Evolutionary conservation across 225 moss, liverwort and hornwort species (phyloP).

Genomic region (Climacium dendroides): DNA sequence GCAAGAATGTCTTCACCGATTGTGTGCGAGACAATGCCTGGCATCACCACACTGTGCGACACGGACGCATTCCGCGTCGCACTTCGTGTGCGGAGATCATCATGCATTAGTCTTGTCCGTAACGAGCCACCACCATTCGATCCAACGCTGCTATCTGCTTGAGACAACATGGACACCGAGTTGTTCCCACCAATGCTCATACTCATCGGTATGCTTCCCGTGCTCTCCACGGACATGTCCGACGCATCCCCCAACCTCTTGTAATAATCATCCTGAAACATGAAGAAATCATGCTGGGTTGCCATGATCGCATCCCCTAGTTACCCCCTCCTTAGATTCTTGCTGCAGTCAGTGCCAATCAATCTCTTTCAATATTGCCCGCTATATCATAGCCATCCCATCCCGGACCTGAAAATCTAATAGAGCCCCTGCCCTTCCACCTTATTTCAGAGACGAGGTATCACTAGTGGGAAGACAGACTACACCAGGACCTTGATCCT

Average conservation of each 20-base stretch:
- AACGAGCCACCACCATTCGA: conserved; percentile 68
- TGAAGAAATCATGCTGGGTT: conserved; percentile 61
- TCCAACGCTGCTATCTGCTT: conserved; percentile 82
- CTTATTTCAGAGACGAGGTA: neutral
- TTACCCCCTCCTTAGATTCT: neutral
- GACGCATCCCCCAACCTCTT: conserved; percentile 81
- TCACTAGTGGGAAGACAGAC: neutral
- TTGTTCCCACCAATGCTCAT: conserved; percentile 76
- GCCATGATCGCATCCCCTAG: conserved; percentile 72
- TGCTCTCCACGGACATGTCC: conserved; percentile 94
- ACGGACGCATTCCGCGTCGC: conserved; percentile 56
- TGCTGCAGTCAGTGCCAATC: neutral
- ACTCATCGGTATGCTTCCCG: conserved; percentile 73
- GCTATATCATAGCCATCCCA: neutral
- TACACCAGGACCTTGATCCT: neutral
- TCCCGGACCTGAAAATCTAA: neutral
- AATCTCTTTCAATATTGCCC: neutral
- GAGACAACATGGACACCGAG: conserved; percentile 72
- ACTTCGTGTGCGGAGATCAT: conserved; percentile 59
- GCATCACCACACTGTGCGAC: conserved; percentile 62
- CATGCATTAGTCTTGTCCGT: conserved; percentile 77
- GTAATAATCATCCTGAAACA: conserved; percentile 89
- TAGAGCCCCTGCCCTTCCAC: neutral
- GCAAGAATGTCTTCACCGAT: conserved; percentile 74
- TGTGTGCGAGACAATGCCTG: conserved; percentile 55